Base-by-base conservation (phyloP, 805 yeast species). In the Sugiyamaella floridensis region DNA sequence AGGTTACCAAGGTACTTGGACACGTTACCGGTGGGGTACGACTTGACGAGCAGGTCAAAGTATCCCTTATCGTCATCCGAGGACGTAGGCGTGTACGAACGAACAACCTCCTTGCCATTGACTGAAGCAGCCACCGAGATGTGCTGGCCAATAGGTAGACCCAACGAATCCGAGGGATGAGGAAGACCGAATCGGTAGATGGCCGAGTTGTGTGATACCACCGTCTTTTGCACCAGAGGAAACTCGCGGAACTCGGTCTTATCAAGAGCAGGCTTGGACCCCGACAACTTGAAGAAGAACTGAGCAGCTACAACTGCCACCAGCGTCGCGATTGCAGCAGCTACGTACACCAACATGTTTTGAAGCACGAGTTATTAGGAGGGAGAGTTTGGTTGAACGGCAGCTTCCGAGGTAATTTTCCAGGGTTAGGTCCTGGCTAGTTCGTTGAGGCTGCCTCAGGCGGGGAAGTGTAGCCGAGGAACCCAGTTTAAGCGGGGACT, bases 141-240 rank as follows among this genome's bases (percentile, higher is more conserved):
- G 67, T 90, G 97, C 71, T 90, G 97, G 48, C 97, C 97, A 66
- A 89, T 85, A 52, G 97, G 97, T 60, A 90, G 76, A 10, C 97
- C 97, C 55, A 90, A 77, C 49, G 82, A 75, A 67, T 87, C 92
- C 46, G 80, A 76, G 34, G 85, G 77, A 54, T 79, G 76, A 52
- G 96, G 96, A 58, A 90, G 78, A 1, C 86, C 90, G 63, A 90
- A 90, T 66, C 90, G 78, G 71, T 87, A 68, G 37, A 88, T 70
- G 46, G 92, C 88, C 20, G 95, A 78, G 70, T 89, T 88, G 67
- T 86, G 92, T 18, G 88, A 77, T n/a, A 90, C 73, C 44, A 83
- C 77, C 16, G 85, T 82, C 71, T 88, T 89, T 68, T 83, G 82
- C 62, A 86, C 80, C 67, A 90, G 73, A 51, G 95, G 95, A 75